Evolutionary conservation across 2,329 filamentous ascomycete species (phyloP).

Genomic region (Colletotrichum coccodes): DNA sequence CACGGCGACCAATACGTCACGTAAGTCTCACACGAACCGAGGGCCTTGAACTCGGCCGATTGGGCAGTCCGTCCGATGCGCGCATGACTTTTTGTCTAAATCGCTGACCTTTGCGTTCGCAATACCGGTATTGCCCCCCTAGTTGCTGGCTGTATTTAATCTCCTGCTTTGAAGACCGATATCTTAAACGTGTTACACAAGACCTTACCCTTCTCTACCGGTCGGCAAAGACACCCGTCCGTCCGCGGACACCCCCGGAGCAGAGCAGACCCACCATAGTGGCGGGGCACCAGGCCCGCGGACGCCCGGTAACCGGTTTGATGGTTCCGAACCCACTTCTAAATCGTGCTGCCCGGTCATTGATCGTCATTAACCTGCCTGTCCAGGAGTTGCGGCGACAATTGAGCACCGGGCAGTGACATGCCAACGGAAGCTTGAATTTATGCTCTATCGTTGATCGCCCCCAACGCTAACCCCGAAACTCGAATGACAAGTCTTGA

Average conservation of each 20-base stretch:
- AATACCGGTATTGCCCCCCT: not conserved
- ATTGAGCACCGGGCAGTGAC: not conserved
- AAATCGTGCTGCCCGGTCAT: not conserved
- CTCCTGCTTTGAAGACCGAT: not conserved
- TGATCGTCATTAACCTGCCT: not conserved
- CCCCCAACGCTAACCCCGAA: not conserved
- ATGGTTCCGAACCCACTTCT: not conserved
- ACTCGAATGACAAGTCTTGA: not conserved
- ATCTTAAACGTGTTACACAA: not conserved
- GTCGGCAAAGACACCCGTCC: not conserved
- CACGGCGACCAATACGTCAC: constrained; percentile 16
- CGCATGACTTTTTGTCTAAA: constrained; percentile 24
- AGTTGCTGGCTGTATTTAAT: too few species aligned
- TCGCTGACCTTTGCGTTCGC: not conserved
- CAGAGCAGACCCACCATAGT: not conserved
- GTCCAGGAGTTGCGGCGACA: not conserved
- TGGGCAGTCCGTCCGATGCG: constrained; percentile 7
- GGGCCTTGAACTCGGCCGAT: constrained; percentile 21
- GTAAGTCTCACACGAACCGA: not conserved
- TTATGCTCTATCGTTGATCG: not conserved
- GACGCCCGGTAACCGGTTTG: constrained; percentile 11
- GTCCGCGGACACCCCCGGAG: constrained; percentile 6
- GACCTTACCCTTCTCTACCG: not conserved
- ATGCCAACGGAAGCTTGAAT: not conserved
- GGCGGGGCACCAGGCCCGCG: constrained; percentile 22